Conservation (phyloP, 768 basidiomycete species). For the Pholiota conissans region DNA sequence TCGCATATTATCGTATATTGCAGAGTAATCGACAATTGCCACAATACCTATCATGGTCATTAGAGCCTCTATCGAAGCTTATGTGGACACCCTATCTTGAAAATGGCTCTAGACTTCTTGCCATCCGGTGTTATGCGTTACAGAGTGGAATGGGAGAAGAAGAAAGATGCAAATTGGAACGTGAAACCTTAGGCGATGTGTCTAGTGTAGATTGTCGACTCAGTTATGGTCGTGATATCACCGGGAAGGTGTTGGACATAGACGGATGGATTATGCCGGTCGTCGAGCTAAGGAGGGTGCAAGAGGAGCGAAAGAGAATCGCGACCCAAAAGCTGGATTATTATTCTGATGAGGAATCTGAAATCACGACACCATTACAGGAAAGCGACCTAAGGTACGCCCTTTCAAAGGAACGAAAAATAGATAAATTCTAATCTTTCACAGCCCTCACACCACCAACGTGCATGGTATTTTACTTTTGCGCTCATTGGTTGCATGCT, state of each 20-base stretch:
- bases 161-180: conserved; percentile 68
- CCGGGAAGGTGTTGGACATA: conserved; percentile 43
- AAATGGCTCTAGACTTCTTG: conserved; percentile 61
- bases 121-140: conserved; percentile 76
- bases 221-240: conserved; percentile 49
- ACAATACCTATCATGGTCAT: conserved; percentile 58
- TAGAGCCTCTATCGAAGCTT: conserved; percentile 49
- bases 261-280: conserved; percentile 87
- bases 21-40: conserved; percentile 73
- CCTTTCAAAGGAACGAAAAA: background rate
- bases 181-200: conserved; percentile 56
- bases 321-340: conserved; percentile 42
- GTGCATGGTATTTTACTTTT: conserved; percentile 70
- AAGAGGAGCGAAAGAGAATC: conserved; percentile 47
- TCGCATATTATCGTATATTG: conserved; percentile 82
- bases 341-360: conserved; percentile 40
- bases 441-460: conserved; percentile 57
- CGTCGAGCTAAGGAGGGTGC: conserved; percentile 63
- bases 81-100: conserved; percentile 51
- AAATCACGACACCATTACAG: conserved; percentile 33
- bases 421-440: conserved; percentile 15
- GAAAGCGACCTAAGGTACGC: conserved; percentile 57
- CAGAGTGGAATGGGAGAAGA: conserved; percentile 80
- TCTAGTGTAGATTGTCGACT: conserved; percentile 63
- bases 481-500: conserved; percentile 34